A percentile compares a stretch with the other conserved stretches of the same genome.
phyloP scores from a whole-genome alignment of 306 rosid species.

The Gastrolobium bilobum region DNA sequence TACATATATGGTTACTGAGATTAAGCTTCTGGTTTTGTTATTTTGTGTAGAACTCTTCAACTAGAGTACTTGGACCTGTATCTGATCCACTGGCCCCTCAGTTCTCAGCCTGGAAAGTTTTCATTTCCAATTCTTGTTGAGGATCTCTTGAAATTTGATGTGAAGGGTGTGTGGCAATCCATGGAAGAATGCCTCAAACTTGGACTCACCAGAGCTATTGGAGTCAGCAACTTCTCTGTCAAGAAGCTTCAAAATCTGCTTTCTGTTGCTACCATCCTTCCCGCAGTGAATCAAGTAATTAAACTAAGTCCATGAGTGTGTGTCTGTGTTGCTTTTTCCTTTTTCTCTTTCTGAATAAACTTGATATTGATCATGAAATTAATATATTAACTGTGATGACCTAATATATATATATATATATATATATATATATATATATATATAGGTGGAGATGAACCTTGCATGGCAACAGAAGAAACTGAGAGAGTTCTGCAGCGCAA shows the following conservation, averaged over 20 bases:
- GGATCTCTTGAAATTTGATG: slow-evolving; percentile 55
- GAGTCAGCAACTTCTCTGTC: slow-evolving; percentile 59
- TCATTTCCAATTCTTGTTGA: slow-evolving; percentile 35
- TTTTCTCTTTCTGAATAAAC: not conserved
- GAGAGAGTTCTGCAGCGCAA: slow-evolving; percentile 55
- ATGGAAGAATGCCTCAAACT: slow-evolving; percentile 58
- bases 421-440: slow-evolving; percentile 35
- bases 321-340: not conserved
- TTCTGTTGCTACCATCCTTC: slow-evolving; percentile 47
- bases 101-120: slow-evolving; percentile 43
- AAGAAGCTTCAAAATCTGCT: slow-evolving; percentile 54
- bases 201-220: slow-evolving; percentile 56
- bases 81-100: slow-evolving; percentile 51
- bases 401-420: not conserved
- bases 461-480: slow-evolving; percentile 64
- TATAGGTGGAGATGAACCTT: slow-evolving; percentile 71
- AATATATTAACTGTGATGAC: not conserved
- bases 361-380: not conserved
- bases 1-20: not conserved
- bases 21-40: not conserved
- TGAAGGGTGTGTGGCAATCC: slow-evolving; percentile 55
- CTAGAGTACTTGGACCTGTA: slow-evolving; percentile 52
- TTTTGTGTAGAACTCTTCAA: slow-evolving; percentile 44
- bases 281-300: slow-evolving; percentile 57
- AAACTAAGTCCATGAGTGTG: slow-evolving; percentile 6